These are phyloP conservation scores for Macroventuria anomochaeta DNA, from an alignment of 2,329 filamentous ascomycete genomes.

Conservation along the genomic window DNA sequence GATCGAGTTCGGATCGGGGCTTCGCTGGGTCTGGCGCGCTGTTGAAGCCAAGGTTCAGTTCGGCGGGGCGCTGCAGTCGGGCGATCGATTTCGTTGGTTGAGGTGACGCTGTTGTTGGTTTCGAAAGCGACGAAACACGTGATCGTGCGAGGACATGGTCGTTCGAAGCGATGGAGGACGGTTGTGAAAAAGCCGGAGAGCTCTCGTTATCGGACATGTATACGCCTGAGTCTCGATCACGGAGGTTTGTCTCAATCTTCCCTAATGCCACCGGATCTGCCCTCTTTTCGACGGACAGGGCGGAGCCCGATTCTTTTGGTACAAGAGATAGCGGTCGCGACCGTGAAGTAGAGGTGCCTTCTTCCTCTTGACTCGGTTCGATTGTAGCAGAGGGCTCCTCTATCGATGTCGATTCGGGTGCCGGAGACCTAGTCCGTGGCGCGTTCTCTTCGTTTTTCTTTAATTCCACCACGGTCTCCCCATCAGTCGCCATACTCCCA, in stretches of 20 bases:
- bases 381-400: background rate
- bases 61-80: slow-evolving; percentile 38
- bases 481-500: too few relatives aligned
- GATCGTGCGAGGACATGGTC: slow-evolving; percentile 17
- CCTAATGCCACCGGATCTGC: background rate
- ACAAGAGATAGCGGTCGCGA: background rate
- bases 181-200: slow-evolving; percentile 9
- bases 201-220: slow-evolving; percentile 31
- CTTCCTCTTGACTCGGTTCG: background rate
- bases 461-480: background rate
- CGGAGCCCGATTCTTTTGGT: background rate
- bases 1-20: slow-evolving; percentile 42
- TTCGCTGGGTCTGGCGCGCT: slow-evolving; percentile 17
- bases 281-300: slow-evolving; percentile 4
- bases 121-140: slow-evolving; percentile 19
- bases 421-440: background rate
- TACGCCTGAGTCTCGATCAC: slow-evolving; percentile 35
- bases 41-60: slow-evolving; percentile 35
- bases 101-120: slow-evolving; percentile 9
- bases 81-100: slow-evolving; percentile 25
- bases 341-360: background rate
- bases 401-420: background rate
- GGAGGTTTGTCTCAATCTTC: background rate
- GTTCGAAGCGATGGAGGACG: slow-evolving; percentile 19
- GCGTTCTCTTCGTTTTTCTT: background rate